phyloP scores from a whole-genome alignment of 331 rosid genomes.

The Rhamnella rubrinervis region DNA sequence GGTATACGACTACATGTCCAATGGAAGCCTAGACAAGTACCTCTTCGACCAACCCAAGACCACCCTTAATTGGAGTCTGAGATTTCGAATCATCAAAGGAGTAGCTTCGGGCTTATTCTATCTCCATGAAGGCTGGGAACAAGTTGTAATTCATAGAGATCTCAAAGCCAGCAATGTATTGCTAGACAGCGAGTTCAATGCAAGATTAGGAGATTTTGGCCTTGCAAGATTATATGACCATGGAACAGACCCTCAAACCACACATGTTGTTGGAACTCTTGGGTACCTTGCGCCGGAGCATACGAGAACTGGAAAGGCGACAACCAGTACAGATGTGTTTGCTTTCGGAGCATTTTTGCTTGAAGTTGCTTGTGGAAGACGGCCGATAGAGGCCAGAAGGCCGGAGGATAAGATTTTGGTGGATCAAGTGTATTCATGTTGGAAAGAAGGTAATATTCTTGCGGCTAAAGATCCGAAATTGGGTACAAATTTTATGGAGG shows the following conservation, averaged over 20 bases:
- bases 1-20: slow-evolving; percentile 45
- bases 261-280: slow-evolving; percentile 36
- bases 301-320: slow-evolving; percentile 39
- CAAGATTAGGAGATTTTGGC: slow-evolving; percentile 44
- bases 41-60: slow-evolving; percentile 13
- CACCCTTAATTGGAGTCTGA: slow-evolving; percentile 32
- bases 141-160: slow-evolving; percentile 49
- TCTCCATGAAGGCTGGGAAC: slow-evolving; percentile 41
- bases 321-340: slow-evolving; percentile 23
- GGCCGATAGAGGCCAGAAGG: slow-evolving; percentile 27
- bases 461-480: slow-evolving; percentile 24
- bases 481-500: not conserved
- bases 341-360: slow-evolving; percentile 39
- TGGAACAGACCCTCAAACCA: slow-evolving; percentile 32
- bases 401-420: slow-evolving; percentile 24
- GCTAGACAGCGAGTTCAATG: slow-evolving; percentile 34
- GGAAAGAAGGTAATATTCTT: slow-evolving; percentile 12
- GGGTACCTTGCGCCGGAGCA: slow-evolving; percentile 46
- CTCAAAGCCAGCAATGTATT: slow-evolving; percentile 46
- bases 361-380: slow-evolving; percentile 43
- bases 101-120: slow-evolving; percentile 43
- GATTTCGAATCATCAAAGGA: slow-evolving; percentile 32
- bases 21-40: slow-evolving; percentile 40
- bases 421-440: slow-evolving; percentile 26
- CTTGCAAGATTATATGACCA: slow-evolving; percentile 40